Conservation (phyloP, 257 asterid genomes). For the Solanum acaule region DNA sequence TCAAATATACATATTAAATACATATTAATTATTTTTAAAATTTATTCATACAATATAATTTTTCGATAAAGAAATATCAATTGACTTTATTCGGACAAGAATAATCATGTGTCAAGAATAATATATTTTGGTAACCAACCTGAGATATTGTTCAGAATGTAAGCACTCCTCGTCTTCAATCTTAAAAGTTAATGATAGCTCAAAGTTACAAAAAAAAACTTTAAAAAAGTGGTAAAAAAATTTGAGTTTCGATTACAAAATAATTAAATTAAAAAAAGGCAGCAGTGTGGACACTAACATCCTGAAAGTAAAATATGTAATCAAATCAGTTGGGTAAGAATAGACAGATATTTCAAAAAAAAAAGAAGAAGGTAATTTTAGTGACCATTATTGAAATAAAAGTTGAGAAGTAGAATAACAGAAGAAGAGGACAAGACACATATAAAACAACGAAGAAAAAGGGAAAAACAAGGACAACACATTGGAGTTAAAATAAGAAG, state of each 20-base stretch:
- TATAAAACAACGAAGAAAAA: not conserved
- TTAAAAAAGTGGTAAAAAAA: too few relatives aligned
- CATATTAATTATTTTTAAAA: not conserved
- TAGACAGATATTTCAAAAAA: not conserved
- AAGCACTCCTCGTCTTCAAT: too few relatives aligned
- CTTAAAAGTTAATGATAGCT: too few relatives aligned
- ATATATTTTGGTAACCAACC: not conserved
- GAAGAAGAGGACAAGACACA: not conserved
- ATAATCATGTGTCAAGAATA: not conserved
- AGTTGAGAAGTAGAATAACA: not conserved
- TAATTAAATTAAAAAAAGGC: too few relatives aligned
- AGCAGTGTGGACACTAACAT: not conserved
- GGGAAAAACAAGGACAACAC: not conserved
- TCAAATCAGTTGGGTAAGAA: not conserved
- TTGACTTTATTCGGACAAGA: not conserved
- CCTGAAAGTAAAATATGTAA: not conserved
- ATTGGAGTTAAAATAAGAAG: not conserved
- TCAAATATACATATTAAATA: not conserved
- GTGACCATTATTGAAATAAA: not conserved
- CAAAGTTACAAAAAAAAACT: too few relatives aligned
- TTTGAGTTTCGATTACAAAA: too few relatives aligned
- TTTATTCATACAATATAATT: not conserved
- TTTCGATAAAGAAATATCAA: not conserved
- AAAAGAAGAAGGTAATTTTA: too few relatives aligned
- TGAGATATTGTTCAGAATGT: too few relatives aligned